These are phyloP conservation scores for Lasiodiplodia citricola DNA, from an alignment of 2,329 filamentous ascomycete genomes.

Conservation along the genomic window DNA sequence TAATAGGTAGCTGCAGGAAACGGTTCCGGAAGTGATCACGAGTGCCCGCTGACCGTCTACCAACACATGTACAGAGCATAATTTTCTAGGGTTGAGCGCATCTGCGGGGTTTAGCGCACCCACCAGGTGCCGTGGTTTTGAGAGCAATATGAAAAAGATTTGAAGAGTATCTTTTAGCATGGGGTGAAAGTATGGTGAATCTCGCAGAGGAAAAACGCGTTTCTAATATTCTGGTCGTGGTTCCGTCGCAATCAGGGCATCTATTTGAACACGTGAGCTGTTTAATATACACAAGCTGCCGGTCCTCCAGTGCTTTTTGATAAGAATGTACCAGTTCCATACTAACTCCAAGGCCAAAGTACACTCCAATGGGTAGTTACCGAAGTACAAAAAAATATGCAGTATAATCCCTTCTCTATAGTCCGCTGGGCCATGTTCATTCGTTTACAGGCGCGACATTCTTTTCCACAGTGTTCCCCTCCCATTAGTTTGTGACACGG, in stretches of 20 bases:
- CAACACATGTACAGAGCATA: background rate
- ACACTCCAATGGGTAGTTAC: background rate
- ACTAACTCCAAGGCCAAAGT: conserved; percentile 1
- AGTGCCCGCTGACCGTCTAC: background rate
- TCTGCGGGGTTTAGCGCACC: no score
- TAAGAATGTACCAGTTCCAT: background rate
- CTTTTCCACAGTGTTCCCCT: background rate
- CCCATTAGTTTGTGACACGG: conserved; percentile 13
- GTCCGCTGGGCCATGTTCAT: background rate
- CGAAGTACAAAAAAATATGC: background rate
- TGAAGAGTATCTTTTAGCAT: no score
- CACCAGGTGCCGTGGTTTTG: no score
- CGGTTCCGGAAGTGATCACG: no score
- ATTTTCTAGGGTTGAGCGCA: no score
- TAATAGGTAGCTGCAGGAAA: no score
- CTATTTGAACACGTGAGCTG: background rate
- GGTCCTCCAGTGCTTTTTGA: background rate
- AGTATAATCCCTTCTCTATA: background rate
- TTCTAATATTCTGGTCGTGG: background rate
- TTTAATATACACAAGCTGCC: conserved; percentile 1
- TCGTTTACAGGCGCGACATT: background rate
- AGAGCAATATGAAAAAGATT: no score
- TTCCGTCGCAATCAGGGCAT: background rate
- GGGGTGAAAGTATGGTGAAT: background rate
- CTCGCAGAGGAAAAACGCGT: background rate